A percentile compares a stretch with the other conserved stretches of the same genome.
Evolutionary conservation across 495 filamentous ascomycete genomes (phyloP).

Genomic region (Tuber borchii): DNA sequence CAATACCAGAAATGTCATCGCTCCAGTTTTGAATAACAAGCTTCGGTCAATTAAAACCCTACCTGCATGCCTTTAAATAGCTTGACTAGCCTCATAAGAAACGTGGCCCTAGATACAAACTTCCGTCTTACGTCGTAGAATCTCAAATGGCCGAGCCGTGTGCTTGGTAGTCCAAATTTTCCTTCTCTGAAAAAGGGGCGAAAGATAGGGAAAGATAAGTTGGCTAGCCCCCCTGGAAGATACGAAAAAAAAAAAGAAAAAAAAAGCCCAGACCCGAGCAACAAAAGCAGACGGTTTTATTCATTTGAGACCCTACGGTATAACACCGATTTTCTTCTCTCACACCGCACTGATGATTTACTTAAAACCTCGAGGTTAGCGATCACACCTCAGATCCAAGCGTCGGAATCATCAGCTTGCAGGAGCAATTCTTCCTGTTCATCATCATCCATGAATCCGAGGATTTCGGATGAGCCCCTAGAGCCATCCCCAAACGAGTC

Average conservation of each 20-base stretch:
- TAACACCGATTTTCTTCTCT: neutral
- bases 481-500: neutral
- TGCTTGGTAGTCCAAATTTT: neutral
- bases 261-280: neutral
- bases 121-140: neutral
- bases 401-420: neutral
- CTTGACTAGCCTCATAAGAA: neutral
- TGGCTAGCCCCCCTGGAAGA: neutral
- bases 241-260: neutral
- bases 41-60: neutral
- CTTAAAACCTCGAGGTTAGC: neutral
- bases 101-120: neutral
- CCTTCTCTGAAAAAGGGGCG: neutral
- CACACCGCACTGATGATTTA: neutral
- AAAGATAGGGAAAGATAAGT: neutral
- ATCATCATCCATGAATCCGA: constrained; percentile 6
- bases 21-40: neutral
- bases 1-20: neutral
- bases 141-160: neutral
- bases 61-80: neutral
- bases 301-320: neutral
- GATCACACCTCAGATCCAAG: neutral
- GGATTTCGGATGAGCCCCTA: neutral
- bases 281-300: neutral
- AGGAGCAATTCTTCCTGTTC: neutral